phyloP scores from a whole-genome alignment of 2,329 filamentous ascomycete species.

The Zymoseptoria ardabiliae region DNA sequence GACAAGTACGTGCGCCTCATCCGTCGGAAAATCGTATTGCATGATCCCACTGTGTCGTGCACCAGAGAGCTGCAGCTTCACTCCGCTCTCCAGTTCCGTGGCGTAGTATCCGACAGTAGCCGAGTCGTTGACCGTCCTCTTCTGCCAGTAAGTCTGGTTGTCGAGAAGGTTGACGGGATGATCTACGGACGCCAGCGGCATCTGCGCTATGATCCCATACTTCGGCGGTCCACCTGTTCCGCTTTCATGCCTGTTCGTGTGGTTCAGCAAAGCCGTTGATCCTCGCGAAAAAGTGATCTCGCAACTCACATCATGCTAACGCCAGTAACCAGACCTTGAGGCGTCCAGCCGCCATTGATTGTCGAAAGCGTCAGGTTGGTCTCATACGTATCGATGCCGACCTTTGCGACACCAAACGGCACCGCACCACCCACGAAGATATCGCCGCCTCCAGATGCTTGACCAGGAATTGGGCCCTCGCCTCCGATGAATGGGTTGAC shows the following conservation, averaged over 20 bases:
- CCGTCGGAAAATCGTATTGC: constrained; percentile 51
- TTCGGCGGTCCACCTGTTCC: constrained; percentile 64
- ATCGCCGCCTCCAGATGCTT: constrained; percentile 38
- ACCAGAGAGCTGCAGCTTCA: constrained; percentile 52
- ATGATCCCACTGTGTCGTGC: constrained; percentile 52
- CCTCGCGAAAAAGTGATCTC: constrained; percentile 6
- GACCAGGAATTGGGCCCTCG: constrained; percentile 39
- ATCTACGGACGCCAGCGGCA: constrained; percentile 39
- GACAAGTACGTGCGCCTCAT: constrained; percentile 46
- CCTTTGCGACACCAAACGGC: constrained; percentile 39
- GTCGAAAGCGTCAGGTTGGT: constrained; percentile 29
- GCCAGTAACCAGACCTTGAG: constrained; percentile 24
- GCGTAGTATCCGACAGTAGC: constrained; percentile 57
- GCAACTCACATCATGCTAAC: constrained; percentile 38
- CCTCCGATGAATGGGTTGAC: constrained; percentile 47
- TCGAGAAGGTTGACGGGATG: constrained; percentile 33
- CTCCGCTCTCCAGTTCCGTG: constrained; percentile 48
- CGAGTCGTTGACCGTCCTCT: constrained; percentile 28
- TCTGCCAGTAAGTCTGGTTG: constrained; percentile 35
- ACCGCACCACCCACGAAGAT: constrained; percentile 37
- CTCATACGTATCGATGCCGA: constrained; percentile 37
- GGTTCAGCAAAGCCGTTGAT: constrained; percentile 23
- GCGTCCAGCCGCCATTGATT: constrained; percentile 36
- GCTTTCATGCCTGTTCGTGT: constrained; percentile 53
- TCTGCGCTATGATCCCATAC: constrained; percentile 56